Conservation (phyloP, 331 rosid genomes). For the Pyracantha coccinea region DNA sequence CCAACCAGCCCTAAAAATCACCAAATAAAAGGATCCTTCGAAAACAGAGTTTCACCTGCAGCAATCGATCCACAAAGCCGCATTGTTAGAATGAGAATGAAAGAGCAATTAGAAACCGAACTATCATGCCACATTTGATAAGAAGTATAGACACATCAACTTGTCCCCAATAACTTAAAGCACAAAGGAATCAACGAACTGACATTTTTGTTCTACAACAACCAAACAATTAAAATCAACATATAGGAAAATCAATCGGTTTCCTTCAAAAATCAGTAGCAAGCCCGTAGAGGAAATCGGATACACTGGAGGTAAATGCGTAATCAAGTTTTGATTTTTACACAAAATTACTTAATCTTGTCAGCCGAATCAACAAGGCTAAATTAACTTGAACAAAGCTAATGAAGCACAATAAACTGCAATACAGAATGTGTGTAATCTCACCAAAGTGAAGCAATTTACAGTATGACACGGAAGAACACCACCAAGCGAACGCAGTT, state of each 20-base stretch:
- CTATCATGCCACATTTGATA: background rate
- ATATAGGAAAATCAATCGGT: background rate
- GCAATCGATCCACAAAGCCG: background rate
- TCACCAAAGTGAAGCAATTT: constrained; percentile 51
- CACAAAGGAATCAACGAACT: background rate
- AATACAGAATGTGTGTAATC: constrained; percentile 17
- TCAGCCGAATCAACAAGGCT: background rate
- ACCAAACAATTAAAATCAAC: background rate
- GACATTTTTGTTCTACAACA: background rate
- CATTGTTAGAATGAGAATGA: constrained; percentile 5
- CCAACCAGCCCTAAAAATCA: constrained; percentile 28
- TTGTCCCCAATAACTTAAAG: background rate
- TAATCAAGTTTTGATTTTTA: no score
- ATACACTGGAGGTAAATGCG: no score
- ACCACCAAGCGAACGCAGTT: constrained; percentile 83
- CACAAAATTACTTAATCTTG: no score
- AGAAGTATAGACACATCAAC: background rate
- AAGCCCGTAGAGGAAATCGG: no score
- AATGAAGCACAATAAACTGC: background rate
- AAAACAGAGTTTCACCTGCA: constrained; percentile 27
- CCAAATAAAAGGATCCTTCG: constrained; percentile 22
- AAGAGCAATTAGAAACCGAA: background rate
- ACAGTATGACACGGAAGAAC: constrained; percentile 87
- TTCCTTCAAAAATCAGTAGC: no score
- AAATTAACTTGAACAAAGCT: background rate